Evolutionary conservation across 2,329 filamentous ascomycete species (phyloP).

Genomic region (Talaromyces sp.): DNA sequence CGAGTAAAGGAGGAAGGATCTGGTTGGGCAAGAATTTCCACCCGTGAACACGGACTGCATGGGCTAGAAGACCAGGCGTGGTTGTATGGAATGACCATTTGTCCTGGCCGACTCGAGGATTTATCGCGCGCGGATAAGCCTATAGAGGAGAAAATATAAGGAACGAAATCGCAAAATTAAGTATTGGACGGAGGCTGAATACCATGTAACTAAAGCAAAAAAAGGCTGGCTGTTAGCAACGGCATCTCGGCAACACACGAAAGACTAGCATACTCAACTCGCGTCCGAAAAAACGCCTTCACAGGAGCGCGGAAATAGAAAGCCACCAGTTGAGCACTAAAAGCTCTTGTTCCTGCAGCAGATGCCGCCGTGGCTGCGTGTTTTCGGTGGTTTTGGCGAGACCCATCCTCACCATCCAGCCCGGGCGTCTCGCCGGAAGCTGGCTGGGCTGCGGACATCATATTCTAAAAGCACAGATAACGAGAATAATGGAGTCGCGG

Average conservation of each 20-base stretch:
- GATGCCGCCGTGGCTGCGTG: constrained; percentile 70
- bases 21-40: constrained; percentile 62
- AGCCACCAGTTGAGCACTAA: constrained; percentile 76
- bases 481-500: not conserved
- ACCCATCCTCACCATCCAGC: constrained; percentile 1
- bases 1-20: constrained; percentile 57
- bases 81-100: constrained; percentile 58
- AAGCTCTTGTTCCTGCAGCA: constrained; percentile 74
- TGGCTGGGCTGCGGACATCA: not conserved
- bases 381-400: constrained; percentile 38
- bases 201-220: constrained; percentile 46
- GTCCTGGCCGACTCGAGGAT: constrained; percentile 44
- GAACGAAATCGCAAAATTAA: constrained; percentile 2
- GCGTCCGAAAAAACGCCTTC: constrained; percentile 85
- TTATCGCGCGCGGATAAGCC: constrained; percentile 61
- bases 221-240: not conserved
- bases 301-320: constrained; percentile 91
- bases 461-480: not conserved
- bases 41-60: constrained; percentile 57
- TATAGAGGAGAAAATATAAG: constrained; percentile 20
- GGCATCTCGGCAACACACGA: not conserved
- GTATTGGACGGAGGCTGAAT: constrained; percentile 14
- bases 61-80: constrained; percentile 56
- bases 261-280: constrained; percentile 67
- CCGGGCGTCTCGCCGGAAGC: not conserved